Evolutionary conservation across 768 basidiomycete species (phyloP), one percentile per base, ranked within the genome.

Genomic region (Dendrothele bispora): DNA sequence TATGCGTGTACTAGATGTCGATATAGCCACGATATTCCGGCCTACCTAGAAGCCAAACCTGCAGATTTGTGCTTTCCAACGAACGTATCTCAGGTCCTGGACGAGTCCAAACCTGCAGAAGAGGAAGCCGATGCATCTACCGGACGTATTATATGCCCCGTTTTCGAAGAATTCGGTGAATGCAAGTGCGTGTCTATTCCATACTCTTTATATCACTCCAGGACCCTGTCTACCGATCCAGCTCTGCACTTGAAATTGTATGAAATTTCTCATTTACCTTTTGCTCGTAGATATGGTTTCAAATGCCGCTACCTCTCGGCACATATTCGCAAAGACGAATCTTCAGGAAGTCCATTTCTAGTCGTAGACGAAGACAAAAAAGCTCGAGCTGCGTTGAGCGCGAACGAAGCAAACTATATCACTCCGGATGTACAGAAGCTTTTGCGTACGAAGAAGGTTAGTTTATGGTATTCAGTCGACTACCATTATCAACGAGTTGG

Each of bases 221-320:
- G 6, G 28, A 25, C 30, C 32, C 12, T 24, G 17, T 22, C 7
- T 20, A 17, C n/a, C 48, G 18, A 39, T 11, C n/a, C 17, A 38
- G 37, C 27, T 18, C 25, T n/a, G n/a, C n/a, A n/a, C n/a, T n/a
- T n/a, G n/a, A n/a, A n/a, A n/a, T n/a, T n/a, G n/a, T n/a, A n/a
- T n/a, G n/a, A n/a, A n/a, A n/a, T n/a, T n/a, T n/a, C n/a, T n/a
- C n/a, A n/a, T n/a, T n/a, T n/a, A n/a, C n/a, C n/a, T n/a, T n/a
- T n/a, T n/a, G 38, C 25, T 30, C 10, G 22, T 24, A 79, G 75
- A 43, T 82, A 80, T 56, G 97, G 94, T 10, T 84, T 89, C 64
- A 91, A 93, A 64, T 99, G 97, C 62, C 83, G 97, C 2, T 97
- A 88, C 66, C 77, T 97, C 5, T 86, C 87, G 11, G 84, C 80